Conservation (phyloP, 345 rosid species). For the Cardamine occulta region DNA sequence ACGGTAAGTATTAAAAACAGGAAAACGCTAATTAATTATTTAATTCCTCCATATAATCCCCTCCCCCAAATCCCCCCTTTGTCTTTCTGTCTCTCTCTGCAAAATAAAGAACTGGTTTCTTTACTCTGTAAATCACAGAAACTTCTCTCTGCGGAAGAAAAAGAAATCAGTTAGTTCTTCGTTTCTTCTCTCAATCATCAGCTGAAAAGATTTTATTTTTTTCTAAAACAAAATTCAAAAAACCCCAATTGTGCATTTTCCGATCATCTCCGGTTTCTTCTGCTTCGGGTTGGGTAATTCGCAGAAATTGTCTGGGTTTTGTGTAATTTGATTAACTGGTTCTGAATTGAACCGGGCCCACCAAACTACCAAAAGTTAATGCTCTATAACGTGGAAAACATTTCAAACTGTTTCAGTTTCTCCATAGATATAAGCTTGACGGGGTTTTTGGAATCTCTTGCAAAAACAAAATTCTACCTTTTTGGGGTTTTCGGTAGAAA, state of each 20-base stretch:
- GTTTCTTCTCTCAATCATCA: constrained; percentile 7
- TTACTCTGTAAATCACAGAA: background rate
- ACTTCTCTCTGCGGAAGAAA: background rate
- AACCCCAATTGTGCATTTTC: background rate
- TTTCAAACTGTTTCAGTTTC: constrained; percentile 14
- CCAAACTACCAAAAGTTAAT: constrained; percentile 29
- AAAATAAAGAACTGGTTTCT: background rate
- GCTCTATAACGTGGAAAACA: constrained; percentile 34
- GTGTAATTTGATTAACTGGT: constrained; percentile 18
- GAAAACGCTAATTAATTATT: background rate
- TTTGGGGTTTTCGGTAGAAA: background rate
- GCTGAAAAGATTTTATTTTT: background rate
- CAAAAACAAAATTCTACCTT: background rate
- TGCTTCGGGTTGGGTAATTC: background rate
- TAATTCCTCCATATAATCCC: background rate
- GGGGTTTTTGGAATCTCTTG: constrained; percentile 6
- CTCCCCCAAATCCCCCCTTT: background rate
- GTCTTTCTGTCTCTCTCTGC: background rate
- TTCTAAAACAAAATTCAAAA: background rate
- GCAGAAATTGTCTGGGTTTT: constrained; percentile 10
- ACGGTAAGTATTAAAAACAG: background rate
- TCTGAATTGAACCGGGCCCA: constrained; percentile 17
- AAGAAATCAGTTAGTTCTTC: background rate
- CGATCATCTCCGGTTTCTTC: constrained; percentile 5
- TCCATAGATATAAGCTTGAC: background rate